Base-by-base conservation (phyloP, 1,284 basidiomycete species). In the Irpex sp. region DNA sequence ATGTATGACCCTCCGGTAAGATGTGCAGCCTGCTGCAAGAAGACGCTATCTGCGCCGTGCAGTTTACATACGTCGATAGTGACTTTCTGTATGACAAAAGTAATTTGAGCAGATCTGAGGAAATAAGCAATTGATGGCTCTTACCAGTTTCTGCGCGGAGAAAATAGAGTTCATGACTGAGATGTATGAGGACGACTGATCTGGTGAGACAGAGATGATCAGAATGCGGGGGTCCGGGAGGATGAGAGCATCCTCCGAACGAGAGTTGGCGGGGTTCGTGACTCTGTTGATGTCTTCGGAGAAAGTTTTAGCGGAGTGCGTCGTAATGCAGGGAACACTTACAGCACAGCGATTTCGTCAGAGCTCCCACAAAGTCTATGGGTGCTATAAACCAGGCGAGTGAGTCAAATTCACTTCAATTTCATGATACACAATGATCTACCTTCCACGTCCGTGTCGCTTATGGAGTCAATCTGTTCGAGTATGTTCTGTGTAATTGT, bases 151-250 rank as follows among this genome's bases (percentile, higher is more conserved):
- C 75, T 99, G 97, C 0, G 97, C 97, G 2, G 96, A 96, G 78
- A 99, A 99, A 60, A 99, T 98, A 63, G 95, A 92, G 75, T 99
- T 99, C 97, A 99, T 99, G 75, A 99, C 88, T 9, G 97, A 93
- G 60, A 99, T 97, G 75, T 97, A 97, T 34, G 94, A 92, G 1
- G 89, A 85, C 5, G 93, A 91, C 15, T 91, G 82, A 76, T 96
- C 92, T 1, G 93, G 93, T 0, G 96, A 97, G 51, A 96, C 94
- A 62, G 95, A 96, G 60, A 99, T 80, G 64, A 99, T 86, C 62
- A 98, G 84, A 64, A 99, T 94, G 31, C 95, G 85, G 0, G 94
- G 89, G 71, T 94, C 91, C 2, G 84, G 77, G n/a, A 82, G 76
- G 40, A 80, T 74, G 54, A 80, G 72, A 4, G 81, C 75, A 36